These are phyloP conservation scores for Geotrichum histeridarum DNA, from an alignment of 1,139 yeast species.

Conservation along the genomic window DNA sequence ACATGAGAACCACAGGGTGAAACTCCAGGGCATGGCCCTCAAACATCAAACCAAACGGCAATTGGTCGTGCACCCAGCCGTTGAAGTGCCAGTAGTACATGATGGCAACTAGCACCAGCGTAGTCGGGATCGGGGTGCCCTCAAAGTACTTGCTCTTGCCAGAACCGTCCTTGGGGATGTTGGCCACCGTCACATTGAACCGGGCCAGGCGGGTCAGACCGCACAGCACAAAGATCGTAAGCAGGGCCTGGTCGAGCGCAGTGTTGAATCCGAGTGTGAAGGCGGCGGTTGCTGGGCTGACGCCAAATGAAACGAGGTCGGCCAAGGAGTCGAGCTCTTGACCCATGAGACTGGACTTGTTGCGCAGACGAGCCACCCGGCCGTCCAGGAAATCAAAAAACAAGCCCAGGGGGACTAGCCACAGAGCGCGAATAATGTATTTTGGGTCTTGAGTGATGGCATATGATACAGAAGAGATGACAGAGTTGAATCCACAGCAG, in stretches of 20 bases:
- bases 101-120: conserved; percentile 63
- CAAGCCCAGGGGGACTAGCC: conserved; percentile 79
- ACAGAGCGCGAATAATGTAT: conserved; percentile 84
- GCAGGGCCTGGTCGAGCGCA: conserved; percentile 67
- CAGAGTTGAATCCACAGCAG: conserved; percentile 74
- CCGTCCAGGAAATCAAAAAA: conserved; percentile 97
- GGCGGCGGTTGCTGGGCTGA: conserved; percentile 89
- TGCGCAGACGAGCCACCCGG: conserved; percentile 89
- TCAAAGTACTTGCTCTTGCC: conserved; percentile 81
- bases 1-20: conserved; percentile 64
- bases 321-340: conserved; percentile 96
- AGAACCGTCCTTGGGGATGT: conserved; percentile 75
- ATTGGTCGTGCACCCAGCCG: conserved; percentile 39
- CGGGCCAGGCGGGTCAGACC: conserved; percentile 92
- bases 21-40: conserved; percentile 58
- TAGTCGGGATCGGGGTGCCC: conserved; percentile 93
- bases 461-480: conserved; percentile 77
- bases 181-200: conserved; percentile 88
- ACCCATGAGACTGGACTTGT: conserved; percentile 90
- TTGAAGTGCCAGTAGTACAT: conserved; percentile 61
- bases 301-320: conserved; percentile 87
- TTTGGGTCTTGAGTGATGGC: conserved; percentile 32
- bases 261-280: conserved; percentile 86
- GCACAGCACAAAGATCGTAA: conserved; percentile 84
- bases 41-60: conserved; percentile 60